Evolutionary conservation across 805 yeast genomes (phyloP).

Genomic region (Yueomyces sp.): DNA sequence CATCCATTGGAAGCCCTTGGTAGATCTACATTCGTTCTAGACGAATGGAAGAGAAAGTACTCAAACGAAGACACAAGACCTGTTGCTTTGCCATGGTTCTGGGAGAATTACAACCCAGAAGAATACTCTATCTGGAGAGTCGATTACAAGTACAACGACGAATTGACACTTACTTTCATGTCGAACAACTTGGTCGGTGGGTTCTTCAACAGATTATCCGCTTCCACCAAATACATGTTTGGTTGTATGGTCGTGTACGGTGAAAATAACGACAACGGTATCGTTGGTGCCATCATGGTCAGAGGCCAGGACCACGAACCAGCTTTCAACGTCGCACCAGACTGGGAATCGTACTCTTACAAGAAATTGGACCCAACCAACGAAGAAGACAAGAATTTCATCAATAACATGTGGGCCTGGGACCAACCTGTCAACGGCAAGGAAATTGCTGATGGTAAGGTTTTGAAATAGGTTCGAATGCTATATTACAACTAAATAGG

Average conservation of each 20-base stretch:
- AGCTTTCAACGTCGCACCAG: constrained; percentile 98
- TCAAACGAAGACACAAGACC: constrained; percentile 96
- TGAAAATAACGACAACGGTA: constrained; percentile 97
- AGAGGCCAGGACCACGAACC: constrained; percentile 88
- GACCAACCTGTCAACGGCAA: constrained; percentile 81
- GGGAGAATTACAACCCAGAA: constrained; percentile 82
- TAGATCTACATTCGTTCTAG: constrained; percentile 53
- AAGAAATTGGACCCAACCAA: constrained; percentile 70
- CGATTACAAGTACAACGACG: constrained; percentile 95
- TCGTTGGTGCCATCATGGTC: constrained; percentile 84
- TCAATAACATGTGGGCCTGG: constrained; percentile 96
- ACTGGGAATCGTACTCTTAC: constrained; percentile 90
- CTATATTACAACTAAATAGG: too few relatives aligned
- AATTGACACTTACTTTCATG: constrained; percentile 93
- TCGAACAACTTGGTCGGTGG: constrained; percentile 97
- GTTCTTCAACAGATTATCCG: constrained; percentile 89
- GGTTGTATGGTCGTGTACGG: constrained; percentile 94
- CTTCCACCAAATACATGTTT: constrained; percentile 85
- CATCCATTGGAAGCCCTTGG: constrained; percentile 87
- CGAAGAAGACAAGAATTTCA: constrained; percentile 64
- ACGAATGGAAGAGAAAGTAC: constrained; percentile 93
- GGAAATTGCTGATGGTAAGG: constrained; percentile 96
- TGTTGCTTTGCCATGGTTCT: constrained; percentile 94
- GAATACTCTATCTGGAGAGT: constrained; percentile 95
- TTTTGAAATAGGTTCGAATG: constrained; percentile 49